Base-by-base conservation (phyloP, 2,329 filamentous ascomycete species). In the Akanthomyces lecanii region DNA sequence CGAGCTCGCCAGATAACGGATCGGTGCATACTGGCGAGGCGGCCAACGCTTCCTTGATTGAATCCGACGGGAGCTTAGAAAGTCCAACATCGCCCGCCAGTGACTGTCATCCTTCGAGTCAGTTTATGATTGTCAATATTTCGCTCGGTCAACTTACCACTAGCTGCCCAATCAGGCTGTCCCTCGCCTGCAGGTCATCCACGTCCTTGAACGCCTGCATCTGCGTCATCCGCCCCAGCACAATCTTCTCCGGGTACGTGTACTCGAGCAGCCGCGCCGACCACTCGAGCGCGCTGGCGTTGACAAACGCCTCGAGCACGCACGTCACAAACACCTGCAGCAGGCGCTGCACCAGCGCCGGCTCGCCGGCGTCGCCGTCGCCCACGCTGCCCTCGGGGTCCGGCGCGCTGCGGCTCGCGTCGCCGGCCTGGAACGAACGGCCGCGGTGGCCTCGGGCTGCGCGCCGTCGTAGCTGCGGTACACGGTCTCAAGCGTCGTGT, bases 261-360 rank as follows among this genome's bases (percentile, higher is more conserved):
- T 83, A 86, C 74, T 94, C 90, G 65, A 90, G 80, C 62, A 92
- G 73, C 57, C 90, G 78, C 16, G 83, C 77, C 2, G 86, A 81
- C 86, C 86, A 89, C 52, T 84, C 81, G 72, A 89, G 73, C 28
- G 78, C 77, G 67, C 86, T 83, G 7, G 76, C 78, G 67, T 86
- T 86, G 65, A 91, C 82, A 67, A 91, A 94, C 52, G 88, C 84
- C 71, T 93, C 90, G 12, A 93, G 76, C 21, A 93, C 77, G 71
- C 90, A 89, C 0, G 89, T 91, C n/a, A 91, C 81, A 72, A 95
- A 93, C 1, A 88, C 87, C 70, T 91, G 88, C 28, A 94, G 75
- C 18, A 94, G 77, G 63, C 83, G 85, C 42, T 79, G 79, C 69
- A 89, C 85, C 65, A 92, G 77, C 10, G 80, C 82, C 2, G 77